A percentile compares a stretch with the other conserved stretches of the same genome.
Conservation (phyloP, 495 filamentous ascomycete species). For the Lentithecium fluviatile region DNA sequence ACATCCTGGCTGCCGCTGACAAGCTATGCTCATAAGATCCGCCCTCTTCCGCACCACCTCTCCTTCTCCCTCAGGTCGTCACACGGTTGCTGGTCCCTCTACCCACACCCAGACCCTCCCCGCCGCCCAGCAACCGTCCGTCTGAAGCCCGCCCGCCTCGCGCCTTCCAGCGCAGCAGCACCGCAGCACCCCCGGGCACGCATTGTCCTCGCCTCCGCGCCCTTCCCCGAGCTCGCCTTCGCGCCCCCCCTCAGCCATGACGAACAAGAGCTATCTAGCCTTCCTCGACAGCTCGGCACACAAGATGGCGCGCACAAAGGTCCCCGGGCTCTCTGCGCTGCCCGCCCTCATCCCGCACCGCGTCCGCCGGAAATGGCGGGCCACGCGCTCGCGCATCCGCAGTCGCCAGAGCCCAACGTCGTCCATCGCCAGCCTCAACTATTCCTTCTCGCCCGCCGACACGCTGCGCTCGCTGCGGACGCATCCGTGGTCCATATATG, state of each 20-base stretch:
- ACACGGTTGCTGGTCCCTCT: neutral
- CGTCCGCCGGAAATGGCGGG: conserved; percentile 64
- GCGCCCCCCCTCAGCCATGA: conserved; percentile 18
- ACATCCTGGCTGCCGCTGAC: neutral
- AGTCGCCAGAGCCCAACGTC: conserved; percentile 68
- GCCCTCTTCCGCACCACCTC: neutral
- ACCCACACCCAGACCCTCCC: neutral
- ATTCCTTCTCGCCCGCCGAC: conserved; percentile 72
- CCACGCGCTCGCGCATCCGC: conserved; percentile 64
- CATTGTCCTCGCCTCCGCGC: neutral
- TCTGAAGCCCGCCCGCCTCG: neutral
- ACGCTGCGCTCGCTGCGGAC: conserved; percentile 68
- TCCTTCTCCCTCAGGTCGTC: neutral
- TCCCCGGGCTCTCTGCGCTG: conserved; percentile 45
- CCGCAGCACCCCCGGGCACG: too few species aligned
- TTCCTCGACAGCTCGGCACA: conserved; percentile 35
- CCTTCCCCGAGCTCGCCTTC: neutral
- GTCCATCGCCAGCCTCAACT: conserved; percentile 74
- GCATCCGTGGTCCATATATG: conserved; percentile 80
- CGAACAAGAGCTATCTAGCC: conserved; percentile 33
- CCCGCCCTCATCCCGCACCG: conserved; percentile 65
- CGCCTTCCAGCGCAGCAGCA: neutral
- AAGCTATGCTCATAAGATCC: neutral
- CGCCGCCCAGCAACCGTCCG: neutral
- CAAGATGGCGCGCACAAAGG: conserved; percentile 35